A percentile compares a stretch with the other conserved stretches of the same genome.
Evolutionary conservation across 2,329 filamentous ascomycete species (phyloP).

Genomic region (Aspergillus fumigatiaffinis): DNA sequence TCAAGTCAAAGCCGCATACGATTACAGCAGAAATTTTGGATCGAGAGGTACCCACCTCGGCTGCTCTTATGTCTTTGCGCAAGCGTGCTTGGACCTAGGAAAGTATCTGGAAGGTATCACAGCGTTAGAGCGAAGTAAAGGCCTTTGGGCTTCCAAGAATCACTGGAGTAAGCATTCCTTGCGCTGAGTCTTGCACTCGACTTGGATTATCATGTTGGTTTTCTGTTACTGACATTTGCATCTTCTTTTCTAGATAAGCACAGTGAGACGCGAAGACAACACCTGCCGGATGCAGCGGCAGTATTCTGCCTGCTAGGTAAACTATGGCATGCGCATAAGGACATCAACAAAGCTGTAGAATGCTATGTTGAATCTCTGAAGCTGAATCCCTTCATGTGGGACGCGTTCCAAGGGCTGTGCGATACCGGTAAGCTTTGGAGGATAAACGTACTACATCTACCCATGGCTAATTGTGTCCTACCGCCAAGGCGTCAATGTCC

Average conservation of each 20-base stretch:
- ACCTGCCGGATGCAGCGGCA: constrained; percentile 76
- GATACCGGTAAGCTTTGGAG: constrained; percentile 57
- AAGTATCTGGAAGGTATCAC: constrained; percentile 75
- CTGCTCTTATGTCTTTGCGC: constrained; percentile 87
- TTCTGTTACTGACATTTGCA: background rate
- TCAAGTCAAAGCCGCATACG: constrained; percentile 80
- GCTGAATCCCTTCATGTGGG: constrained; percentile 95
- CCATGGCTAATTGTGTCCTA: constrained; percentile 9
- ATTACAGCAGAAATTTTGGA: constrained; percentile 69
- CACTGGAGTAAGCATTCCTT: constrained; percentile 63
- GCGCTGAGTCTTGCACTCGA: background rate
- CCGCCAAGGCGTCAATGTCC: constrained; percentile 66
- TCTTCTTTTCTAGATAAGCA: constrained; percentile 56
- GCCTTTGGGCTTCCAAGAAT: constrained; percentile 70
- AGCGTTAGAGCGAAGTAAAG: constrained; percentile 76
- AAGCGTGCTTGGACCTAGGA: constrained; percentile 77
- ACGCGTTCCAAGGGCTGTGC: constrained; percentile 85
- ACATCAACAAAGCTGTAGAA: constrained; percentile 77
- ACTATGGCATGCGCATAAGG: constrained; percentile 73
- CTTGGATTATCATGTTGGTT: background rate
- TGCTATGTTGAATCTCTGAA: constrained; percentile 87
- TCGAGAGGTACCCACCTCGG: constrained; percentile 73
- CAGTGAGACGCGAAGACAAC: constrained; percentile 68
- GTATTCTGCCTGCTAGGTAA: constrained; percentile 83
- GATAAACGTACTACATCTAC: background rate